phyloP scores from a whole-genome alignment of 805 yeast species.

The Suhomyces faveliae region DNA sequence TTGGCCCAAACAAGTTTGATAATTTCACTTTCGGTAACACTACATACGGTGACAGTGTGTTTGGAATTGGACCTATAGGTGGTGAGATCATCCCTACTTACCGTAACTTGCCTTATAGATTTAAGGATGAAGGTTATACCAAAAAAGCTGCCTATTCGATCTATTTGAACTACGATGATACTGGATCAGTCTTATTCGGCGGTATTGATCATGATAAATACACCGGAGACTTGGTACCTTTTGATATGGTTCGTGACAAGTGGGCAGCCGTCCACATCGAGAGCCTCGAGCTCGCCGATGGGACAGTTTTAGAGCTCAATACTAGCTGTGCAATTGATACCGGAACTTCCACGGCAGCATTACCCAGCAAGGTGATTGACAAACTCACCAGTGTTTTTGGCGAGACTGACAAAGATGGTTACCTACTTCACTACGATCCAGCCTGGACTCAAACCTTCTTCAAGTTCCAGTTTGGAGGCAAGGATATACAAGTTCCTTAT shows the following conservation, averaged over 20 bases:
- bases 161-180: constrained; percentile 10
- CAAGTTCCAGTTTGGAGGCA: not conserved
- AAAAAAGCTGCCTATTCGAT: constrained; percentile 10
- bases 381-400: not conserved
- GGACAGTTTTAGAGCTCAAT: not conserved
- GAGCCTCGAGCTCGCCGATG: not conserved
- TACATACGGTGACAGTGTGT: not conserved
- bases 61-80: not conserved
- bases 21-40: not conserved
- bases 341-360: not conserved
- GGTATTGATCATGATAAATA: constrained; percentile 19
- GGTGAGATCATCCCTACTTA: not conserved
- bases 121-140: constrained; percentile 7
- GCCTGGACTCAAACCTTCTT: not conserved
- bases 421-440: not conserved
- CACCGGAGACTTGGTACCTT: constrained; percentile 7
- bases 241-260: not conserved
- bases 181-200: constrained; percentile 15
- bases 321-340: not conserved
- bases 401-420: not conserved
- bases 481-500: not conserved
- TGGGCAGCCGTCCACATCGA: not conserved
- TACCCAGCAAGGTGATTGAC: not conserved
- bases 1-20: not conserved
- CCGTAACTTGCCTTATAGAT: not conserved